Evolutionary conservation across 2,329 filamentous ascomycete genomes (phyloP).

Genomic region (Lachnellula occidentalis): DNA sequence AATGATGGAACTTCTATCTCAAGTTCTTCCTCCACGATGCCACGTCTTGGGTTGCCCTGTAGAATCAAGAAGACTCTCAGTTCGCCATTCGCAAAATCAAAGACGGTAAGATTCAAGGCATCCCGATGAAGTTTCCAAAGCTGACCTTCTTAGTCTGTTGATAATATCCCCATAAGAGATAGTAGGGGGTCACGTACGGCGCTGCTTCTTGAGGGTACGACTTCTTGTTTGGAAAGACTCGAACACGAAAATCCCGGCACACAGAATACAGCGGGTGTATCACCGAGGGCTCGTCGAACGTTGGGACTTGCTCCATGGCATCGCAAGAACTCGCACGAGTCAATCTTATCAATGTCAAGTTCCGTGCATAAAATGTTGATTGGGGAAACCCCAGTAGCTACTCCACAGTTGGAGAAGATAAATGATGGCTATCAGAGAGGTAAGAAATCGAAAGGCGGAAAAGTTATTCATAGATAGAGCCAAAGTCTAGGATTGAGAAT

Average conservation of each 20-base stretch:
- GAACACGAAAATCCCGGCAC: conserved; percentile 4
- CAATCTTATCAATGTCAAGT: conserved; percentile 25
- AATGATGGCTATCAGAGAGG: conserved; percentile 18
- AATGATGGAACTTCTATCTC: not conserved
- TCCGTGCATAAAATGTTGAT: conserved; percentile 28
- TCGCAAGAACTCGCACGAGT: conserved; percentile 25
- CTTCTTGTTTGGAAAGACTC: conserved; percentile 15
- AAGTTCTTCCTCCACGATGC: not conserved
- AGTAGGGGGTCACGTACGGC: conserved; percentile 18
- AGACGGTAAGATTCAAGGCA: conserved; percentile 10
- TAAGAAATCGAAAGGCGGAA: conserved; percentile 15
- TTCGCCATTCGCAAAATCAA: conserved; percentile 6
- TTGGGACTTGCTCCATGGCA: conserved; percentile 32
- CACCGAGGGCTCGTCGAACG: conserved; percentile 10
- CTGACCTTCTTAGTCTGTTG: not conserved
- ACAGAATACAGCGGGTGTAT: not conserved
- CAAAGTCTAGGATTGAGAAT: not conserved
- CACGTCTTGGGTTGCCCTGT: conserved; percentile 13
- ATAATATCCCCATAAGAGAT: conserved; percentile 3
- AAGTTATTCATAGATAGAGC: not conserved
- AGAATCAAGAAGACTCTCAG: conserved; percentile 22
- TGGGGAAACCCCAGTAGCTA: conserved; percentile 25
- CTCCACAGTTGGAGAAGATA: conserved; percentile 14
- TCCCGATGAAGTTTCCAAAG: not conserved
- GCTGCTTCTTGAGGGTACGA: conserved; percentile 22